Base-by-base conservation (phyloP, 176 grass and related monocot genomes). In the Phoenix dactylifera region DNA sequence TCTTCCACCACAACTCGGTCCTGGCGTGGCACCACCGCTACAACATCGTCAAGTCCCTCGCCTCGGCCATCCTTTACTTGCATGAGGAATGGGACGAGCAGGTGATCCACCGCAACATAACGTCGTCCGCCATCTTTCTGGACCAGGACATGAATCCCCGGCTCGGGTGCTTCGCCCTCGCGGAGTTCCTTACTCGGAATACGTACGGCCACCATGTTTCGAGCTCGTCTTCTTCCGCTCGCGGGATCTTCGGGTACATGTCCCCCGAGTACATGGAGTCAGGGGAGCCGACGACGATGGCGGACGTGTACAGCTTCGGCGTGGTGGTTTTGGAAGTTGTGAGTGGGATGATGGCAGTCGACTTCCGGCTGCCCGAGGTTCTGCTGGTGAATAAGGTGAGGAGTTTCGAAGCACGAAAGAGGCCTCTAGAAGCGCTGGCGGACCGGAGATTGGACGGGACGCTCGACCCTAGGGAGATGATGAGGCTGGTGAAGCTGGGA, bases 71-170 rank as follows among this genome's bases (percentile, higher is more conserved):
- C 24, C 60, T 89, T 4, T 95, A 95, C 63, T 72, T 95, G 52
- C 90, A 95, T 63, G 90, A 95, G 77, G 90, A 95, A 64, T 95
- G 90, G 90, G 90, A 95, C 7, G 90, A 95, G 64, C 77, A 84
- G 74, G 90, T 95, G 35, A 89, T 95, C 80, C 90, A 95, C 70
- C 82, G 83, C 50, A 84, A 79, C 80, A 95, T 95, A 76, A 95
- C 86, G 1, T 95, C 90, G 0, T 76, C 86, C 1, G 90, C 90
- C 5, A 60, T 95, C 68, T 89, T 89, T 60, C 82, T 95, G 2
- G 90, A 95, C 26, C 64, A 77, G 2, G 90, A 89, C 68, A 72
- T 75, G 71, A 95, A 70, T 52, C 90, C 86, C 9, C 73, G 80
- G 4, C 86, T 95, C 29, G 90, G 90, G 4, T 78, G 82, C 77